phyloP scores from a whole-genome alignment of 768 basidiomycete genomes.

The Leucogyrophana mollusca region DNA sequence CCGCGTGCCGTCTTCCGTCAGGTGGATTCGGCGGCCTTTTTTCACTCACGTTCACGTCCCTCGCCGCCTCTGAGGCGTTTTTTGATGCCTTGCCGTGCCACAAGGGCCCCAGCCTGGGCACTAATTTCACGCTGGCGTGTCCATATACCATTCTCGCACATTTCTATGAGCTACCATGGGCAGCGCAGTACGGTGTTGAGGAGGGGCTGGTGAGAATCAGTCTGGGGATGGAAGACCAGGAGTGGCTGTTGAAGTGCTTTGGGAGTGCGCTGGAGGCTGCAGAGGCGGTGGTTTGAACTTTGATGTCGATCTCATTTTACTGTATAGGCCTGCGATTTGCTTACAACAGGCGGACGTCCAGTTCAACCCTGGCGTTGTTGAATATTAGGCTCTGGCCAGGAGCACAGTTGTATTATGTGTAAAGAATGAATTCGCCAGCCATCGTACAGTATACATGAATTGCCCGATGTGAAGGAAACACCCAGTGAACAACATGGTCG shows the following conservation, averaged over 20 bases:
- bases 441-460: too few relatives aligned
- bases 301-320: too few relatives aligned
- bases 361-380: too few relatives aligned
- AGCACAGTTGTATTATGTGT: too few relatives aligned
- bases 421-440: too few relatives aligned
- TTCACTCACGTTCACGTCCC: constrained; percentile 77
- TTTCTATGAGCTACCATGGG: constrained; percentile 89
- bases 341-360: too few relatives aligned
- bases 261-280: constrained; percentile 70
- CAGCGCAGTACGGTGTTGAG: constrained; percentile 83
- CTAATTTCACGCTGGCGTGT: constrained; percentile 93
- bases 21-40: constrained; percentile 84
- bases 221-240: constrained; percentile 83
- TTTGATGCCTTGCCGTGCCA: constrained; percentile 79
- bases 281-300: constrained; percentile 41
- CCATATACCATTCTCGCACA: constrained; percentile 94
- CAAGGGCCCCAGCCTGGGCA: constrained; percentile 92
- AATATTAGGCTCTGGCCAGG: too few relatives aligned
- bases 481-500: too few relatives aligned
- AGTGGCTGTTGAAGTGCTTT: constrained; percentile 57
- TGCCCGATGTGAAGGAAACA: too few relatives aligned
- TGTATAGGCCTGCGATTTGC: too few relatives aligned
- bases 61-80: constrained; percentile 70
- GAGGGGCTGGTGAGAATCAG: constrained; percentile 81
- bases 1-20: constrained; percentile 55